These are phyloP conservation scores for Thielaviopsis euricoi DNA, from an alignment of 2,329 filamentous ascomycete genomes.

Conservation along the genomic window DNA sequence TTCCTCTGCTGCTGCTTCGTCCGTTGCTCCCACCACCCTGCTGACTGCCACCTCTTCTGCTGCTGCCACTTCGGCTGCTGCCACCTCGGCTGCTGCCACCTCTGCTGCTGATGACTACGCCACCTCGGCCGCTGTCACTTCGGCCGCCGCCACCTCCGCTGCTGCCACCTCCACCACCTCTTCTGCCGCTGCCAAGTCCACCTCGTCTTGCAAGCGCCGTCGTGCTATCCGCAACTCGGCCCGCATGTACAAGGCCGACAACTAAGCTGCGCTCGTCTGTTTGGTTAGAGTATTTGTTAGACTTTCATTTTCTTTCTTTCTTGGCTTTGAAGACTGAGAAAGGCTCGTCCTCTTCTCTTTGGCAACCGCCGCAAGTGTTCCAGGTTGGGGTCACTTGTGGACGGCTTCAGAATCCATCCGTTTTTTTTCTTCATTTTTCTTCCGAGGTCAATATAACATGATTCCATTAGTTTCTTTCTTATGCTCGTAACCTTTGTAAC, in stretches of 20 bases:
- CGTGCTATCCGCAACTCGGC: constrained; percentile 5
- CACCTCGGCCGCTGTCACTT: not conserved
- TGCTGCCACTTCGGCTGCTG: not conserved
- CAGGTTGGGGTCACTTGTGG: too few species aligned
- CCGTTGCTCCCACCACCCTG: not conserved
- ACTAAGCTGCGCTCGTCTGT: not conserved
- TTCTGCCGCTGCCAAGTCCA: not conserved
- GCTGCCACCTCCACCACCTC: not conserved
- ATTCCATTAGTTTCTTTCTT: too few species aligned
- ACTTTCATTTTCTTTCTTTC: not conserved
- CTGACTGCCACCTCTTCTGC: not conserved
- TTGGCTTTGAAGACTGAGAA: not conserved
- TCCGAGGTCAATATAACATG: too few species aligned
- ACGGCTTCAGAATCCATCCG: too few species aligned
- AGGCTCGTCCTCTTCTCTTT: too few species aligned
- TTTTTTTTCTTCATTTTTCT: too few species aligned
- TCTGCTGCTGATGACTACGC: not conserved
- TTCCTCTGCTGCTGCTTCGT: not conserved
- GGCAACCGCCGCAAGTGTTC: too few species aligned
- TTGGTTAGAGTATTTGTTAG: not conserved
- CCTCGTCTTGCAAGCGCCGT: constrained; percentile 6
- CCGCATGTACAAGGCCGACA: constrained; percentile 4
- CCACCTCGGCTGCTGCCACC: not conserved
- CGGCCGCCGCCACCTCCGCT: not conserved
- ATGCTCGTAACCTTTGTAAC: too few species aligned